Conservation (phyloP, 169 alveolate species). For the Babesia bovis region DNA sequence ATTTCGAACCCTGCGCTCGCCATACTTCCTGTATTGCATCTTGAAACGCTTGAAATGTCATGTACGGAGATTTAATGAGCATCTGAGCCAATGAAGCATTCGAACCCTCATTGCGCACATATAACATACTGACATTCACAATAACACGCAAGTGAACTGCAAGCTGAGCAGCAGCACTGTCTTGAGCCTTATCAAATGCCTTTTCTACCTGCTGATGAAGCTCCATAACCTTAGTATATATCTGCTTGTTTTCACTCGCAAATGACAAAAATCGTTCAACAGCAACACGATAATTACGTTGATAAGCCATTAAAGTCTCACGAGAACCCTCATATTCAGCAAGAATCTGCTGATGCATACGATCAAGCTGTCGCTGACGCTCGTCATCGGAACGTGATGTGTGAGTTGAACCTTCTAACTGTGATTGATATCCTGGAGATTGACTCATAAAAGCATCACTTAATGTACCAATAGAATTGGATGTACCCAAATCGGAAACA, state of each 20-base stretch:
- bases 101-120: slow-evolving; percentile 65
- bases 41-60: slow-evolving; percentile 80
- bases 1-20: slow-evolving; percentile 71
- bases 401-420: slow-evolving; percentile 4
- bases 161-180: slow-evolving; percentile 58
- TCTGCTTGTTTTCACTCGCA: slow-evolving; percentile 63
- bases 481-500: slow-evolving; percentile 31
- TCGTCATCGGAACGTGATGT: slow-evolving; percentile 22
- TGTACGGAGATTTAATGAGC: slow-evolving; percentile 75
- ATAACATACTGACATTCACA: slow-evolving; percentile 70
- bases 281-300: slow-evolving; percentile 49
- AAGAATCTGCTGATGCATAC: slow-evolving; percentile 52
- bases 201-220: slow-evolving; percentile 51
- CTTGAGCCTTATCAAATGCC: slow-evolving; percentile 26
- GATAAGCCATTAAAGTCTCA: slow-evolving; percentile 26
- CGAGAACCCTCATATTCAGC: slow-evolving; percentile 62
- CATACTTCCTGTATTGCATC: slow-evolving; percentile 83
- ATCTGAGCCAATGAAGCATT: slow-evolving; percentile 57
- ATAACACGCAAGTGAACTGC: slow-evolving; percentile 72
- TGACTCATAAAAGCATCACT: neutral
- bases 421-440: neutral
- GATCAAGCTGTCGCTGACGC: slow-evolving; percentile 39
- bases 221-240: slow-evolving; percentile 46
- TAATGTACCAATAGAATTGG: slow-evolving; percentile 7
- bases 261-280: slow-evolving; percentile 61